A percentile compares a stretch with the other conserved stretches of the same genome.
phyloP scores from a whole-genome alignment of 352 stramenopile genomes.

The Nothophytophthora sp. region DNA sequence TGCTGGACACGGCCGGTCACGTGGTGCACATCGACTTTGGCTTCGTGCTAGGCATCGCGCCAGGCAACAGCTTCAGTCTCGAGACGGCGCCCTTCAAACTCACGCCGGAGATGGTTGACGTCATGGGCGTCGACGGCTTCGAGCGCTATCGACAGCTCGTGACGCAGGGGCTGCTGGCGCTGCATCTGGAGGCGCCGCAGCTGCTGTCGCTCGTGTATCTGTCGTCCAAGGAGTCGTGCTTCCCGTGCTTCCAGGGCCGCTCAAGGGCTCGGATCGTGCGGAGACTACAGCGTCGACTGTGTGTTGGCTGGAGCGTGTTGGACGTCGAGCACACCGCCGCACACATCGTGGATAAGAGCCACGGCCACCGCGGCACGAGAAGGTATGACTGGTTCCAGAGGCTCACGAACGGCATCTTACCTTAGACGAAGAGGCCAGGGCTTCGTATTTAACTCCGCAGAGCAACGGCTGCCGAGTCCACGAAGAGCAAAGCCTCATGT shows the following conservation, averaged over 20 bases:
- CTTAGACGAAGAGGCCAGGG: conserved; percentile 21
- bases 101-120: conserved; percentile 96
- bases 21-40: conserved; percentile 99
- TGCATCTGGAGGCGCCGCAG: conserved; percentile 93
- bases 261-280: conserved; percentile 46
- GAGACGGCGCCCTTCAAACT: conserved; percentile 99
- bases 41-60: conserved; percentile 97
- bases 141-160: conserved; percentile 93
- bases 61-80: conserved; percentile 95
- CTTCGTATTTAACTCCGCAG: no score
- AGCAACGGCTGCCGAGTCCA: no score
- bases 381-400: conserved; percentile 91
- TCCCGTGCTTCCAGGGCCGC: conserved; percentile 90
- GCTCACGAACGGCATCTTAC: conserved; percentile 81
- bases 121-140: conserved; percentile 90
- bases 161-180: conserved; percentile 92
- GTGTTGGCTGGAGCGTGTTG: conserved; percentile 47
- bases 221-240: conserved; percentile 91
- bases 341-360: conserved; percentile 74
- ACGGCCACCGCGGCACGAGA: conserved; percentile 73
- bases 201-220: conserved; percentile 91
- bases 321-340: conserved; percentile 56
- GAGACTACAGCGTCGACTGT: conserved; percentile 56
- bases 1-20: conserved; percentile 95
- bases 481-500: no score